These are phyloP conservation scores for Pelargonium citronellum DNA, from an alignment of 441 rosid species.

Conservation along the genomic window DNA sequence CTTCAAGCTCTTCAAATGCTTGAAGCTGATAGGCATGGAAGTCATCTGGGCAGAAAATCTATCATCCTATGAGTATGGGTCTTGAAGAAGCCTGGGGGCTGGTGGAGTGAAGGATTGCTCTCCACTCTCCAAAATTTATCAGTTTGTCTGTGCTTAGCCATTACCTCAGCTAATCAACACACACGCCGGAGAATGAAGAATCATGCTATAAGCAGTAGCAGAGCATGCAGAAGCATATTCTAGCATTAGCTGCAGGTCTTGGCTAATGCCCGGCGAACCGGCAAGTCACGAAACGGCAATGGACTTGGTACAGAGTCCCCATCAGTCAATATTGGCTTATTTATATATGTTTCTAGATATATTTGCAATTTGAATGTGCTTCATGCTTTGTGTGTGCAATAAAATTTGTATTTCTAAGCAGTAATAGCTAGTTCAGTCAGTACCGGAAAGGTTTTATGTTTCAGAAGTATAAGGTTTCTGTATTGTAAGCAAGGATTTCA, in stretches of 20 bases:
- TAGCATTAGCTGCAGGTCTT: slow-evolving; percentile 19
- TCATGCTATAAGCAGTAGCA: neutral
- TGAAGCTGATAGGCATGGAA: slow-evolving; percentile 31
- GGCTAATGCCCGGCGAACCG: slow-evolving; percentile 48
- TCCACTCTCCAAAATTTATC: slow-evolving; percentile 33
- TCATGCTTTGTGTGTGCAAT: slow-evolving; percentile 6
- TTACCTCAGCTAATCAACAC: slow-evolving; percentile 5
- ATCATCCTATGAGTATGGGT: slow-evolving; percentile 24
- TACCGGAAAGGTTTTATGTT: neutral
- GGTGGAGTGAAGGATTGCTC: slow-evolving; percentile 25
- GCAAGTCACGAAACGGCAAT: slow-evolving; percentile 75
- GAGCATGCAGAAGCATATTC: neutral
- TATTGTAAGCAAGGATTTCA: neutral
- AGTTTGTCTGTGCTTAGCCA: slow-evolving; percentile 37
- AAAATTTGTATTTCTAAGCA: neutral
- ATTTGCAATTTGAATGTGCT: neutral
- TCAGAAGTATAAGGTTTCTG: neutral
- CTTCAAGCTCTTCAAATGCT: slow-evolving; percentile 8
- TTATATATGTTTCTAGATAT: neutral
- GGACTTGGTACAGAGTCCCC: slow-evolving; percentile 38
- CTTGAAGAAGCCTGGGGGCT: slow-evolving; percentile 28
- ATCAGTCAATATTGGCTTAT: slow-evolving; percentile 24
- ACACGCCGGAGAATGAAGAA: neutral
- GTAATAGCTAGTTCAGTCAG: neutral
- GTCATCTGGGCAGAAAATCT: slow-evolving; percentile 23